Evolutionary conservation across 768 basidiomycete genomes (phyloP).

Genomic region (Arthromyces matolae): DNA sequence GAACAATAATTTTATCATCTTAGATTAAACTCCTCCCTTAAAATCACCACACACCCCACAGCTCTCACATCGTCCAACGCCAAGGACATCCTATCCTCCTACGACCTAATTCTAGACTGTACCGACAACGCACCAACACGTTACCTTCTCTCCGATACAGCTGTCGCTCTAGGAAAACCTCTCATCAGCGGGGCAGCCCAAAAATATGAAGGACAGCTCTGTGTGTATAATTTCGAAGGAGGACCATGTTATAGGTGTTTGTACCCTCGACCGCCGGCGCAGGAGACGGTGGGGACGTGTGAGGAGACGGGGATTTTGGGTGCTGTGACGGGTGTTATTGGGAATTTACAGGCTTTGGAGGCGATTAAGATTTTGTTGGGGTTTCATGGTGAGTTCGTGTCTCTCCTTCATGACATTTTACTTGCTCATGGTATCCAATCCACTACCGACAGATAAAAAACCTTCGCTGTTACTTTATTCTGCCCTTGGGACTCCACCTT

Average conservation of each 20-base stretch:
- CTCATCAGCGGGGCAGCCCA: constrained; percentile 67
- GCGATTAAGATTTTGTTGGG: constrained; percentile 59
- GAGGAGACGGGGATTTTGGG: constrained; percentile 88
- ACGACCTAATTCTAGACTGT: constrained; percentile 16
- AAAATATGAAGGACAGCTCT: constrained; percentile 77
- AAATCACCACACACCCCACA: constrained; percentile 48
- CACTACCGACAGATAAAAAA: constrained; percentile 36
- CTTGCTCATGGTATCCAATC: too few relatives aligned
- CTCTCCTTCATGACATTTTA: too few relatives aligned
- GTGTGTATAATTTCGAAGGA: constrained; percentile 63
- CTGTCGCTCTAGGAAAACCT: constrained; percentile 56
- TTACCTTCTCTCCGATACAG: constrained; percentile 86
- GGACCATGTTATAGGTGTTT: constrained; percentile 96
- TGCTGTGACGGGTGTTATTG: constrained; percentile 83
- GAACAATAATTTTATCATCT: not conserved
- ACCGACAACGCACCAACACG: constrained; percentile 79
- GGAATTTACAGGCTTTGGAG: constrained; percentile 84
- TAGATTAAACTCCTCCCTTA: constrained; percentile 74
- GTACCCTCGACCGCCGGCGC: constrained; percentile 76
- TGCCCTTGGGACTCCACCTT: constrained; percentile 59
- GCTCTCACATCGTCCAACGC: constrained; percentile 65
- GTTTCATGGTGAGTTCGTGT: constrained; percentile 27
- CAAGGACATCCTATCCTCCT: constrained; percentile 31
- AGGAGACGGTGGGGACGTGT: constrained; percentile 65
- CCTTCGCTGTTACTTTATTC: constrained; percentile 42